Percentiles rank a stretch among this genome's conserved stretches.
These are phyloP conservation scores for Parmelia sp. DNA, from an alignment of 495 filamentous ascomycete genomes.

Conservation along the genomic window DNA sequence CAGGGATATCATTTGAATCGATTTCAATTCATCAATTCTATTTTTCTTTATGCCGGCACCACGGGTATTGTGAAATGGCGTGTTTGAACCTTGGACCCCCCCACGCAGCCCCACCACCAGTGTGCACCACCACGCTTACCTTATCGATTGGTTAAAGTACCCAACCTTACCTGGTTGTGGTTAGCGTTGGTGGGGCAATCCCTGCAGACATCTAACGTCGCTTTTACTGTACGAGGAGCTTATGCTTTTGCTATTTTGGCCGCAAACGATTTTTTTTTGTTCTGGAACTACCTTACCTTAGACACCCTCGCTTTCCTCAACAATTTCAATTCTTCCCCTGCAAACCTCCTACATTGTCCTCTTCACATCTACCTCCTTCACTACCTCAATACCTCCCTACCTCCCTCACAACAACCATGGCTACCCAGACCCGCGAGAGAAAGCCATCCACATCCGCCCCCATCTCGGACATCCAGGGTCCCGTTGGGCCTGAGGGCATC, in stretches of 20 bases:
- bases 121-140: no score
- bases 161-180: no score
- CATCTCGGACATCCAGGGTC: constrained; percentile 73
- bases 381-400: constrained; percentile 17
- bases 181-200: neutral
- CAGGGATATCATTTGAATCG: constrained; percentile 17
- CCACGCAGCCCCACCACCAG: neutral
- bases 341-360: neutral
- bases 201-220: neutral
- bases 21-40: no score
- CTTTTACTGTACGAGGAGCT: neutral
- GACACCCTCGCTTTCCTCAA: constrained; percentile 14
- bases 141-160: constrained; percentile 10
- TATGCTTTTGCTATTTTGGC: neutral
- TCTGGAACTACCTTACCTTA: constrained; percentile 11
- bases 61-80: neutral
- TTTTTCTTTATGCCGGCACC: no score
- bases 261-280: constrained; percentile 13
- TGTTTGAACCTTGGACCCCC: neutral
- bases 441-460: constrained; percentile 74
- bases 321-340: constrained; percentile 17
- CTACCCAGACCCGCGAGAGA: constrained; percentile 48
- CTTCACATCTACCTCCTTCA: neutral
- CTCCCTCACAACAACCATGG: constrained; percentile 23
- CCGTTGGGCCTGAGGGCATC: constrained; percentile 60